Base-by-base conservation (phyloP, 345 rosid species). In the Viola odorata region DNA sequence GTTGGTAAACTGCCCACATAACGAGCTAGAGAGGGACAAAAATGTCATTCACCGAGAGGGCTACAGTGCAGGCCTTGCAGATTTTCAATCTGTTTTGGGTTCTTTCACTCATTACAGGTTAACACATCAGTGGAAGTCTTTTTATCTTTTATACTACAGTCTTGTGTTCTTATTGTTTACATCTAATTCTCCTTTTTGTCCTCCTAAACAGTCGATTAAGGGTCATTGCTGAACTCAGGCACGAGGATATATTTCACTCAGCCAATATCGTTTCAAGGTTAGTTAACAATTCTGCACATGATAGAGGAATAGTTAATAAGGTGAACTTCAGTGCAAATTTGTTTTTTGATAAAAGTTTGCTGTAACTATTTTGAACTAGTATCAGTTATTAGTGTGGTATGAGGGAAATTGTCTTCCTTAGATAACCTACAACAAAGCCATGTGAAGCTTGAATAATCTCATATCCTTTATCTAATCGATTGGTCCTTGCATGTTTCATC, bases 251-350 rank as follows among this genome's bases (percentile, higher is more conserved):
- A 65, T 95, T 95, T 73, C 99, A 91, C 83, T 84, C 99, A 49
- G 96, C 97, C 69, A 95, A 95, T 79, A 91, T 95, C 69, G 95
- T 95, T 54, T 91, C 97, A 65, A 95, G 99, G 97, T 88, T 68
- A 71, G 66, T 68, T 41, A 56, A 41, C 50, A 60, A 55, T 42
- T 76, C 61, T 64, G 63, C 57, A 15, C 67, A 23, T 0, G 14
- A 61, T 65, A 39, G 55, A 48, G 8, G 50, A 36, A 23, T 52
- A 11, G 32, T 3, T 1, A 11, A 37, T 60, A 53, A 45, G 40
- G 42, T 55, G 38, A 36, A 12, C 51, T 39, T 14, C 44, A 12
- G 37, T 23, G 32, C 32, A 23, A 23, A 23, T 1, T 23, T 23
- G 32, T 23, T 2, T 23, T 23, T 23, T 23, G 32, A 1, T 23